Base-by-base conservation (phyloP, 179 eudicot genomes). In the Heliamphora pulchella region DNA sequence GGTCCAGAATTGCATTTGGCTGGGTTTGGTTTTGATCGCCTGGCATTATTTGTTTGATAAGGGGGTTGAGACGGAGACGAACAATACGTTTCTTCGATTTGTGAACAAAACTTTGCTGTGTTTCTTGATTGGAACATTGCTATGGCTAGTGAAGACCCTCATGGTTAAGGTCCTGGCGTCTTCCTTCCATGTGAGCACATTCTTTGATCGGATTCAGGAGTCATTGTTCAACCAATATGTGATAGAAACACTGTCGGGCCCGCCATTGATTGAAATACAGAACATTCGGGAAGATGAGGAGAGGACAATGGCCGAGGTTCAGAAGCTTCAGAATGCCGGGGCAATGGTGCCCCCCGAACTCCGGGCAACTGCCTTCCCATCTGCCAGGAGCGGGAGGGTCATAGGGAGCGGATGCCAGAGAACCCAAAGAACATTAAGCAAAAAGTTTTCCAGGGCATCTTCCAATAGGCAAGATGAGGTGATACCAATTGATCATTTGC, bases 1-100 rank as follows among this genome's bases (percentile, higher is more conserved):
- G 0, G 98, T 94, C 4, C 93, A 87, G 82, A 94, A 91, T 71
- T 92, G 95, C 2, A 86, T 94, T 11, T 92, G 98, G 98, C 70
- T 94, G 18, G 95, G 91, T 0, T 78, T 94, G 17, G 91, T 89
- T 47, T 81, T 94, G 5, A 3, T 91, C n/a, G 88, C 91, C 3
- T 94, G 98, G 97, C 90, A 89, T 18, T 81, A 69, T 46, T 69
- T 93, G 83, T 91, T 94, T 80, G 92, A 92, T 66, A 63, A 66
- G 46, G 86, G 81, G 47, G 90, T 88, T 65, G 81, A 83, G 8
- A 48, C 74, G 39, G 68, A 79, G 41, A 46, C 57, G 0, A 82
- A 77, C 31, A 86, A 80, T 20, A 55, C 84, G 44, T 86, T 89
- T 1, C 84, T 93, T 8, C 62, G 78, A 3, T 13, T 65, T 22